Conservation (phyloP, 176 grass and related monocot species). For the Oropetium thomaeum region DNA sequence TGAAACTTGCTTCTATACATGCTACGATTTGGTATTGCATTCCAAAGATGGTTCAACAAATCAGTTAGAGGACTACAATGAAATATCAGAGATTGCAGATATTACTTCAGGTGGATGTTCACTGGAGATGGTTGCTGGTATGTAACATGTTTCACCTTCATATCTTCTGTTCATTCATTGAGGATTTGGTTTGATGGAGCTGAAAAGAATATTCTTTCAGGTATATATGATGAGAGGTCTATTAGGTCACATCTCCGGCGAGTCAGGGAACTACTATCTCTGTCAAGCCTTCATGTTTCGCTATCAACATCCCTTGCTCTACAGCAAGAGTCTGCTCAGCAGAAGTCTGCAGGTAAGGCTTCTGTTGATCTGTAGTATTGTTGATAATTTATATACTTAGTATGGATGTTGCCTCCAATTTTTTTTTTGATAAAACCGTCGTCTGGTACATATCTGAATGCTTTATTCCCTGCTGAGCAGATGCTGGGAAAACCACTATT, state of each 20-base stretch:
- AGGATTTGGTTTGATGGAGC: background rate
- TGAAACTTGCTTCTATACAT: slow-evolving; percentile 98
- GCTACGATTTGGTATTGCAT: slow-evolving; percentile 87
- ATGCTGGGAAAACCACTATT: slow-evolving; percentile 59
- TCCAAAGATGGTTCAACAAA: slow-evolving; percentile 71
- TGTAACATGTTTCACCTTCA: background rate
- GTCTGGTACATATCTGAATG: slow-evolving; percentile 7
- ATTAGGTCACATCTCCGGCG: slow-evolving; percentile 88
- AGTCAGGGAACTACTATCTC: slow-evolving; percentile 79
- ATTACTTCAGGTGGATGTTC: slow-evolving; percentile 81
- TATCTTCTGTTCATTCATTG: background rate
- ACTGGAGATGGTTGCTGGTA: slow-evolving; percentile 90
- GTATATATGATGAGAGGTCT: slow-evolving; percentile 96
- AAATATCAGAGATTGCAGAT: slow-evolving; percentile 94
- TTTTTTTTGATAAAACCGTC: background rate
- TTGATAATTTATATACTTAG: background rate
- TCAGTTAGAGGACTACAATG: slow-evolving; percentile 96
- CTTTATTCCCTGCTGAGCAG: slow-evolving; percentile 38
- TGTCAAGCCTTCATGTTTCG: slow-evolving; percentile 83
- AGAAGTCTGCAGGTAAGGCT: slow-evolving; percentile 61
- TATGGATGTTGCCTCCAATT: background rate
- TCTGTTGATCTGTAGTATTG: slow-evolving; percentile 13
- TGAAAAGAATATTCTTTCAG: slow-evolving; percentile 51
- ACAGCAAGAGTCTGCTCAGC: slow-evolving; percentile 78
- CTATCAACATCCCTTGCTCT: slow-evolving; percentile 76